These are phyloP conservation scores for Krasilnikovozyma curviuscula DNA, from an alignment of 768 basidiomycete genomes.

Conservation along the genomic window DNA sequence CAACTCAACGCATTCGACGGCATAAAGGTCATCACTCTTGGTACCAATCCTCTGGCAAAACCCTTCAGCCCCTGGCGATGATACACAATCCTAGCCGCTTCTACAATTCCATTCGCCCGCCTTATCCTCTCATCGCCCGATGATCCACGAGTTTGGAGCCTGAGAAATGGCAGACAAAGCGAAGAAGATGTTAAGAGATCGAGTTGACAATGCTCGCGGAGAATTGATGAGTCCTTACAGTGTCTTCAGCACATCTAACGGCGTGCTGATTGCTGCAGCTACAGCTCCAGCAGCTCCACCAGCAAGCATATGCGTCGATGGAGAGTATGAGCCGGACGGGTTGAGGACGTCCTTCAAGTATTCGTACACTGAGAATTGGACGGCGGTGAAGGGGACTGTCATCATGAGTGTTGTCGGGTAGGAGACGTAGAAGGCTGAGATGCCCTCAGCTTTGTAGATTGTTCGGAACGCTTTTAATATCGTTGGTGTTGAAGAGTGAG, in stretches of 20 bases:
- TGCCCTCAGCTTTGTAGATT: constrained; percentile 68
- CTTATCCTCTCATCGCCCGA: constrained; percentile 70
- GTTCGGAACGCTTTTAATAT: constrained; percentile 67
- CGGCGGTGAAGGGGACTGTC: constrained; percentile 93
- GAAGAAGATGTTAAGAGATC: neutral
- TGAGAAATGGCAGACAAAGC: constrained; percentile 32
- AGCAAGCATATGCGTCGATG: constrained; percentile 74
- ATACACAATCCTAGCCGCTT: constrained; percentile 80
- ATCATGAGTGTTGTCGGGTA: constrained; percentile 96
- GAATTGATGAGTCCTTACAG: constrained; percentile 16
- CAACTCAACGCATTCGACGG: constrained; percentile 94
- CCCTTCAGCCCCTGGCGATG: constrained; percentile 64
- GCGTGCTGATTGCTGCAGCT: constrained; percentile 87
- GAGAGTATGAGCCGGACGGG: constrained; percentile 69
- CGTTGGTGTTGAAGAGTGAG: constrained; percentile 75
- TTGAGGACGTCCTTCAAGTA: constrained; percentile 72
- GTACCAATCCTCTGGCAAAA: constrained; percentile 68
- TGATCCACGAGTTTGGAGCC: constrained; percentile 86
- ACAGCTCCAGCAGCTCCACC: constrained; percentile 85
- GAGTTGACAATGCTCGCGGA: too few relatives aligned
- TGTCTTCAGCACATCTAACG: constrained; percentile 79
- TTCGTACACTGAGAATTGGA: constrained; percentile 93
- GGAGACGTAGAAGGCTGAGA: constrained; percentile 87
- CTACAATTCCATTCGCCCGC: constrained; percentile 58
- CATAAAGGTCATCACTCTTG: constrained; percentile 83